Evolutionary conservation across 305 asterid species (phyloP).

Genomic region (Striga hermonthica): DNA sequence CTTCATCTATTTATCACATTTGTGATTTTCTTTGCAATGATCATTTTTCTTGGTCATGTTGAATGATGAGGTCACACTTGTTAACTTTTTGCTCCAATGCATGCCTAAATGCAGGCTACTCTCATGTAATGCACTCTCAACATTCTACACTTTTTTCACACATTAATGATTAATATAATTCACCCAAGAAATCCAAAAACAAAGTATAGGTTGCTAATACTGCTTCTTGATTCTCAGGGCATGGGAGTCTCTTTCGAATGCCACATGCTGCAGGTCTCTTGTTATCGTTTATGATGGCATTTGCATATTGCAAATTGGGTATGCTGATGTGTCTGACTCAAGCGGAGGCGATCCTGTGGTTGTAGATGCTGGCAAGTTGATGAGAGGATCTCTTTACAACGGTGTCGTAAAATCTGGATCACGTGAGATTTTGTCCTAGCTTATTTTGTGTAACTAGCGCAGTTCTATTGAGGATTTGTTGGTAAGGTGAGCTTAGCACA

Average conservation of each 20-base stretch:
- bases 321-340: slow-evolving; percentile 49
- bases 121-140: slow-evolving; percentile 2
- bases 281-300: slow-evolving; percentile 67
- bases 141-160: background rate
- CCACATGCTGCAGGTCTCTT: slow-evolving; percentile 80
- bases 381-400: slow-evolving; percentile 70
- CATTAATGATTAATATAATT: no score
- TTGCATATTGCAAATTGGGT: slow-evolving; percentile 78
- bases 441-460: slow-evolving; percentile 17
- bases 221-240: slow-evolving; percentile 79
- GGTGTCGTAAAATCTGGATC: slow-evolving; percentile 66
- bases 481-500: slow-evolving; percentile 25
- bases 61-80: background rate
- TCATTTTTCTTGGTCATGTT: slow-evolving; percentile 6
- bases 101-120: background rate
- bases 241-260: slow-evolving; percentile 84
- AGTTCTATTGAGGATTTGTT: slow-evolving; percentile 17
- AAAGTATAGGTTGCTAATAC: no score
- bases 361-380: slow-evolving; percentile 57
- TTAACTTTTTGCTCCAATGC: background rate
- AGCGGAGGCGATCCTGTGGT: slow-evolving; percentile 42
- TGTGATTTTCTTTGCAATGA: slow-evolving; percentile 14
- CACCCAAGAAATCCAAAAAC: no score
- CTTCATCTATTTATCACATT: background rate
- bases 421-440: slow-evolving; percentile 52